Percentiles rank a stretch among this genome's conserved stretches.
Evolutionary conservation across 139 green algal genomes (phyloP).

Genomic region (Eudorina sp.): DNA sequence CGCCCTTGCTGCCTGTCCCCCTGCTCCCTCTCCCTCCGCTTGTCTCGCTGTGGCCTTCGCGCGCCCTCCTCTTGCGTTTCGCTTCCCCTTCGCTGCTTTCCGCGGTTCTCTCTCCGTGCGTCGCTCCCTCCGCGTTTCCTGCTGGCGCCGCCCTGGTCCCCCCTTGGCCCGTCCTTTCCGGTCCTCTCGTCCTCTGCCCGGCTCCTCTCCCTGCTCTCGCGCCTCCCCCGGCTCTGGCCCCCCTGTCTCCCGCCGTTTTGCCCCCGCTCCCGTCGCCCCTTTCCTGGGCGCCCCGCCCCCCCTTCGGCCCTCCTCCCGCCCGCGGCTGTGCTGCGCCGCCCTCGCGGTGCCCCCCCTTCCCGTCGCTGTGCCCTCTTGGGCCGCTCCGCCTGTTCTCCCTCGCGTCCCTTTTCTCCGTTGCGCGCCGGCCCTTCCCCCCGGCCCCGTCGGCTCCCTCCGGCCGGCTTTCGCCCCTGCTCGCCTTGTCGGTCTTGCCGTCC

Average conservation of each 20-base stretch:
- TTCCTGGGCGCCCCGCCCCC: too few species aligned
- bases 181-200: neutral
- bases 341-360: conserved; percentile 36
- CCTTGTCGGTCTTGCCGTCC: neutral
- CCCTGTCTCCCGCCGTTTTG: too few species aligned
- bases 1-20: neutral
- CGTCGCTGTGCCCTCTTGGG: conserved; percentile 35
- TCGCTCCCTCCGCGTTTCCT: too few species aligned
- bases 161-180: neutral
- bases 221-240: too few species aligned
- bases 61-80: neutral
- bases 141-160: too few species aligned
- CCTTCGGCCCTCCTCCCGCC: too few species aligned
- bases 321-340: too few species aligned
- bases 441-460: neutral
- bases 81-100: neutral
- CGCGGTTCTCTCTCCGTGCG: neutral
- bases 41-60: neutral
- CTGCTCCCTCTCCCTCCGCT: neutral
- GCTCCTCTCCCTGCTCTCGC: too few species aligned
- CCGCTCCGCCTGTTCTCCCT: conserved; percentile 54
- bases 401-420: conserved; percentile 56
- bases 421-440: neutral
- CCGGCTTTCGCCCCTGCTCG: neutral
- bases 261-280: conserved; percentile 32